Evolutionary conservation across 2,329 filamentous ascomycete species (phyloP), one percentile per base, ranked within the genome.

Genomic region (Raffaelea ambrosiae): DNA sequence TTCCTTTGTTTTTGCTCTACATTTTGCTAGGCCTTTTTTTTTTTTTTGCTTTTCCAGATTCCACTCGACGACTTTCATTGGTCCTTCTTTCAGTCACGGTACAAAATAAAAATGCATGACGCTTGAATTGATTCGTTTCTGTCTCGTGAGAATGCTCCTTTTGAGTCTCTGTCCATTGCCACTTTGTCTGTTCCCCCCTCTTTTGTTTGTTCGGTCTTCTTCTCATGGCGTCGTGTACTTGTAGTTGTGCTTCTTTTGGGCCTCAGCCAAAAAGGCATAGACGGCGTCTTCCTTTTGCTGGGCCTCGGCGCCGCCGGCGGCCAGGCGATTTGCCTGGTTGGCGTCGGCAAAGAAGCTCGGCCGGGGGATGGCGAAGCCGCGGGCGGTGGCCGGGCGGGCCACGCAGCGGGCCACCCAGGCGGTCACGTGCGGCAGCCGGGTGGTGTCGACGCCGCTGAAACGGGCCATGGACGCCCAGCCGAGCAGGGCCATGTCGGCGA

Each of bases 401-500:
- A 68, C 62, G 68, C 86, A 74, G 29, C 74, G 68, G 51, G 82
- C 74, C 59, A 84, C 73, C 85, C 85, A 88, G 3, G 73, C 75
- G 60, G 79, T 73, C 48, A 88, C 62, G 46, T 77, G 67, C 13
- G 82, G 82, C 65, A 88, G 88, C 52, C 79, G 71, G 5, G 53
- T 41, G 48, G 85, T 71, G 44, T 87, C 76, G 23, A 88, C 56
- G 19, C 83, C 83, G 0, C 74, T 69, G 71, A 83, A 79, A 16
- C 69, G 66, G 1, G 77, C 70, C 2, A 65, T 62, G 42, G 79
- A 72, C 44, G 82, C 71, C 86, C 86, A 90, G 36, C 83, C 83
- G 59, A 84, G 77, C 50, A 81, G 71, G 26, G 83, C 75, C 48
- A 91, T 88, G 65, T 91, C 86, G 1, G 81, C 85, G 48, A 84